Conservation (phyloP, 805 yeast genomes). For the Yarrowia keelungensis region DNA sequence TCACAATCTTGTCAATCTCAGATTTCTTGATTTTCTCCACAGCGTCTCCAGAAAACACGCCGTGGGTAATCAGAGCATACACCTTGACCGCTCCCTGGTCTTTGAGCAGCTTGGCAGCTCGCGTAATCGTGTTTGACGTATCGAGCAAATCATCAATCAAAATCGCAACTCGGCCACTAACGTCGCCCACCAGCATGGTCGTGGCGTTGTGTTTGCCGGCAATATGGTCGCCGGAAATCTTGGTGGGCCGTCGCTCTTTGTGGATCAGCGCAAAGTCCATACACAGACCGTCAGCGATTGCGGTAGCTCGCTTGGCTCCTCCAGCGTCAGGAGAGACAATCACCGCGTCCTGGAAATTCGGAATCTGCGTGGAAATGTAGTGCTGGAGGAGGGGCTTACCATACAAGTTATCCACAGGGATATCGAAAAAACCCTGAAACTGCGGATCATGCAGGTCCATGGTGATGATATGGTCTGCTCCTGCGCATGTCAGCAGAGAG, state of each 20-base stretch:
- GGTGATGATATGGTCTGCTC: conserved; percentile 95
- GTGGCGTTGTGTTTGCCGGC: conserved; percentile 62
- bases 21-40: conserved; percentile 69
- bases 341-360: conserved; percentile 82
- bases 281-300: conserved; percentile 88
- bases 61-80: conserved; percentile 90
- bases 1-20: conserved; percentile 80
- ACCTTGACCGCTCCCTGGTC: conserved; percentile 91
- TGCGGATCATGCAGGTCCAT: conserved; percentile 99
- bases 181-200: conserved; percentile 97
- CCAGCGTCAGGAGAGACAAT: conserved; percentile 99
- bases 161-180: conserved; percentile 83
- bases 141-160: conserved; percentile 92
- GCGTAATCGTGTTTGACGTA: conserved; percentile 86
- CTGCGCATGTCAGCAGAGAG: conserved; percentile 83
- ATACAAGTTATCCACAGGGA: conserved; percentile 93
- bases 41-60: conserved; percentile 92
- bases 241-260: conserved; percentile 75
- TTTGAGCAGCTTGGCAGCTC: conserved; percentile 90
- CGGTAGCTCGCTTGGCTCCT: conserved; percentile 97
- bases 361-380: conserved; percentile 77
- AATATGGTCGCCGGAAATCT: conserved; percentile 40
- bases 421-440: conserved; percentile 95
- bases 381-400: conserved; percentile 87
- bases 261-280: conserved; percentile 93